Percentiles rank a stretch among this genome's conserved stretches.
phyloP scores from a whole-genome alignment of 2,329 filamentous ascomycete species.

The Domatiomyces globalis region DNA sequence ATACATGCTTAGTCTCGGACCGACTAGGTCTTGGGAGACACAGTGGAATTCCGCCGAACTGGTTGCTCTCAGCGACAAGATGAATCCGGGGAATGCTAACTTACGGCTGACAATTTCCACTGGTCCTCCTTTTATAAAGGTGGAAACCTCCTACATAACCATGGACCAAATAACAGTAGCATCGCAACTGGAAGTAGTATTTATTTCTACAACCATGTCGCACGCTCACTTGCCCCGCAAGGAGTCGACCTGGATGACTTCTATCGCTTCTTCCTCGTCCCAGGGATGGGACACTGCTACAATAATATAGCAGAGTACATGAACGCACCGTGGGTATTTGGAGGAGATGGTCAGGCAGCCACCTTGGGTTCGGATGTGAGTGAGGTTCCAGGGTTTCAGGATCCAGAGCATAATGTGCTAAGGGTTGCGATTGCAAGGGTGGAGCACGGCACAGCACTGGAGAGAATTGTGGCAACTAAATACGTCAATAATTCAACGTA shows the following conservation, averaged over 20 bases:
- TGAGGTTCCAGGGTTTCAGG: not conserved
- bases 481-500: constrained; percentile 10
- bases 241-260: constrained; percentile 26
- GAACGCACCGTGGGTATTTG: not conserved
- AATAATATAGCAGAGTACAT: constrained; percentile 10
- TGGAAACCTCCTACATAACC: constrained; percentile 30
- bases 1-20: too few relatives aligned
- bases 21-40: too few relatives aligned
- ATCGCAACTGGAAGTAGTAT: constrained; percentile 39
- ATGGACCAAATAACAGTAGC: constrained; percentile 33
- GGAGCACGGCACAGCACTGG: constrained; percentile 29
- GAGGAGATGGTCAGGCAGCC: too few relatives aligned
- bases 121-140: constrained; percentile 23
- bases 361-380: not conserved
- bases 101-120: too few relatives aligned
- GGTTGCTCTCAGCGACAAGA: constrained; percentile 14
- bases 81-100: too few relatives aligned
- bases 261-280: constrained; percentile 39
- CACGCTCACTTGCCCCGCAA: constrained; percentile 24
- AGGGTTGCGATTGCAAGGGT: constrained; percentile 38
- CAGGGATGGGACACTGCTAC: constrained; percentile 38
- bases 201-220: constrained; percentile 38
- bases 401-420: constrained; percentile 33
- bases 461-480: constrained; percentile 31
- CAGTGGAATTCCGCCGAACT: too few relatives aligned